These are phyloP conservation scores for Aspergillus luchuensis DNA, from an alignment of 2,329 filamentous ascomycete species.

Conservation along the genomic window DNA sequence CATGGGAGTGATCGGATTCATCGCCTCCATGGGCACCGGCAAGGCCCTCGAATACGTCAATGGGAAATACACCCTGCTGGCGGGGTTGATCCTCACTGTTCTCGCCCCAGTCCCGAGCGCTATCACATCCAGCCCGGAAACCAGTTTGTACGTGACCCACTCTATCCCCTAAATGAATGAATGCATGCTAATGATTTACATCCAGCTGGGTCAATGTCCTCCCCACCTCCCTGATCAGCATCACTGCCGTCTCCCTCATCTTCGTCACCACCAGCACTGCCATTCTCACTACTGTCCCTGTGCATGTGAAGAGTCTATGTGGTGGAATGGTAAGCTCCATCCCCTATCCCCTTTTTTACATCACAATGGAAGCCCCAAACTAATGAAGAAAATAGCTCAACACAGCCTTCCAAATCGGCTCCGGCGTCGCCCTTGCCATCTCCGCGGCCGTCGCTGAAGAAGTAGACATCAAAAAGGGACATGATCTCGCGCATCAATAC, in stretches of 20 bases:
- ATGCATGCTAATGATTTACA: constrained; percentile 11
- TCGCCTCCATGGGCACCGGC: constrained; percentile 39
- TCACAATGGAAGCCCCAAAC: too few relatives aligned
- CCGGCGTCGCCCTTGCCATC: constrained; percentile 45
- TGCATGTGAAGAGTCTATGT: constrained; percentile 45
- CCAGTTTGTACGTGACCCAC: constrained; percentile 26
- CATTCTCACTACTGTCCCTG: constrained; percentile 43
- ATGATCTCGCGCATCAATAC: constrained; percentile 38
- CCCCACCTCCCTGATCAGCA: constrained; percentile 43
- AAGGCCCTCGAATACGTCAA: constrained; percentile 43
- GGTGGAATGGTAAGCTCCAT: constrained; percentile 36
- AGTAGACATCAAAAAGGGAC: constrained; percentile 42
- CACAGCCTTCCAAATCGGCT: constrained; percentile 49
- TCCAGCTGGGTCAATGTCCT: constrained; percentile 44
- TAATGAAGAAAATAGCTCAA: constrained; percentile 29
- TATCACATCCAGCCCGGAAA: constrained; percentile 25
- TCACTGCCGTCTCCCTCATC: constrained; percentile 44
- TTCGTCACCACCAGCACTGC: constrained; percentile 48
- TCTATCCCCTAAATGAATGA: neutral
- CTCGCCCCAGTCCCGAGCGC: constrained; percentile 41
- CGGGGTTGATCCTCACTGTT: constrained; percentile 39
- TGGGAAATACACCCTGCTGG: constrained; percentile 40
- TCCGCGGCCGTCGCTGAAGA: constrained; percentile 42
- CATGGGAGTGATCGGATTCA: constrained; percentile 45
- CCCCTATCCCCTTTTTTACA: too few relatives aligned